phyloP scores from a whole-genome alignment of 139 green algal genomes.

The Chlorella sp. region DNA sequence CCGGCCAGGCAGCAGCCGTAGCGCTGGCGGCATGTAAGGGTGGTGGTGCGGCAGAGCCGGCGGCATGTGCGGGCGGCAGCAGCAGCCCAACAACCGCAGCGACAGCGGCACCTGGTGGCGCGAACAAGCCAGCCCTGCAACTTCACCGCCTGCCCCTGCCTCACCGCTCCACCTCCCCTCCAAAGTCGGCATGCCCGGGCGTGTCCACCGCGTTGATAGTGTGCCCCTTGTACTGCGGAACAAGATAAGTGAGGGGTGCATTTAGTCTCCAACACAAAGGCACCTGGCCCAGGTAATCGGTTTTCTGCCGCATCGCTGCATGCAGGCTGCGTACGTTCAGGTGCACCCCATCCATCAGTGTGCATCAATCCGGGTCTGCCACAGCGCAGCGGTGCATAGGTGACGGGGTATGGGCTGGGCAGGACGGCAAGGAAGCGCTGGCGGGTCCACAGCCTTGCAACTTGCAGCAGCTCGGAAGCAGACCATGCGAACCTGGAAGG shows the following conservation, averaged over 20 bases:
- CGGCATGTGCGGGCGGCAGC: background rate
- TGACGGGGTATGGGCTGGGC: background rate
- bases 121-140: background rate
- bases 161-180: conserved; percentile 89
- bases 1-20: too few species aligned
- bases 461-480: too few species aligned
- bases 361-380: background rate
- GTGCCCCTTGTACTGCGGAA: conserved; percentile 49
- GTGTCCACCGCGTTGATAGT: conserved; percentile 92
- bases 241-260: background rate
- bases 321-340: too few species aligned
- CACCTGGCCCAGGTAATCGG: background rate
- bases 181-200: conserved; percentile 93
- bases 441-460: too few species aligned
- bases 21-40: too few species aligned
- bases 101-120: too few species aligned
- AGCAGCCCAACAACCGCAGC: background rate
- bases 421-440: too few species aligned
- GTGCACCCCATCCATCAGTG: too few species aligned
- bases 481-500: conserved; percentile 26
- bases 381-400: background rate
- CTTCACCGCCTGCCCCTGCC: background rate
- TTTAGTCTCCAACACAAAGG: background rate
- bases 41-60: too few species aligned
- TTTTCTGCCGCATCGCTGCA: too few species aligned